phyloP scores from a whole-genome alignment of 2,329 filamentous ascomycete genomes.

The Ophiognomonia clavigignenti-juglandacearum region DNA sequence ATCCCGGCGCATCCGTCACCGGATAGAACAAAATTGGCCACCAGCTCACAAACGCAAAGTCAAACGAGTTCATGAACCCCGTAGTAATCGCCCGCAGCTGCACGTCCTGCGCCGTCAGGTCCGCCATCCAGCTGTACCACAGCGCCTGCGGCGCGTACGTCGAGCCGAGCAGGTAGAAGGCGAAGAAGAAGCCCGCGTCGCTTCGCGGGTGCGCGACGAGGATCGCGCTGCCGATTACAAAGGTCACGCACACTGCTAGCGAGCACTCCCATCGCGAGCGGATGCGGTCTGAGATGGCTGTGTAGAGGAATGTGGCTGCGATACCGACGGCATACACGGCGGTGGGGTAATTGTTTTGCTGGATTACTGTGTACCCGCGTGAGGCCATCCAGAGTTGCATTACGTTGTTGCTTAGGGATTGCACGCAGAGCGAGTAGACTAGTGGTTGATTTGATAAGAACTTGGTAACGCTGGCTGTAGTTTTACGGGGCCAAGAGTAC shows the following conservation, averaged over 20 bases:
- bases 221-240: conserved; percentile 34
- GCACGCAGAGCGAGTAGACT: conserved; percentile 38
- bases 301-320: conserved; percentile 35
- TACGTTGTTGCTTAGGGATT: conserved; percentile 38
- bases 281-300: conserved; percentile 35
- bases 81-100: conserved; percentile 40
- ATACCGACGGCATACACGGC: conserved; percentile 36
- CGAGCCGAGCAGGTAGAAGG: conserved; percentile 39
- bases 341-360: conserved; percentile 41
- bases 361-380: conserved; percentile 34
- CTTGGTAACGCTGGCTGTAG: not conserved
- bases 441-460: not conserved
- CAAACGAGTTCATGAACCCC: conserved; percentile 38
- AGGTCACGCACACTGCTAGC: conserved; percentile 35
- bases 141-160: conserved; percentile 40
- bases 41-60: conserved; percentile 36
- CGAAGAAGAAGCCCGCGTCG: conserved; percentile 35
- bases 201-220: conserved; percentile 27
- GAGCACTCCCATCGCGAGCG: conserved; percentile 39
- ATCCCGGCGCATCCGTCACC: conserved; percentile 34
- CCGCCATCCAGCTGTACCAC: conserved; percentile 44
- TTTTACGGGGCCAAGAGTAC: conserved; percentile 4
- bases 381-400: conserved; percentile 41
- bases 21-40: conserved; percentile 36
- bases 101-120: conserved; percentile 33